phyloP scores from a whole-genome alignment of 2,329 filamentous ascomycete species.

The Sporothrix sp. region DNA sequence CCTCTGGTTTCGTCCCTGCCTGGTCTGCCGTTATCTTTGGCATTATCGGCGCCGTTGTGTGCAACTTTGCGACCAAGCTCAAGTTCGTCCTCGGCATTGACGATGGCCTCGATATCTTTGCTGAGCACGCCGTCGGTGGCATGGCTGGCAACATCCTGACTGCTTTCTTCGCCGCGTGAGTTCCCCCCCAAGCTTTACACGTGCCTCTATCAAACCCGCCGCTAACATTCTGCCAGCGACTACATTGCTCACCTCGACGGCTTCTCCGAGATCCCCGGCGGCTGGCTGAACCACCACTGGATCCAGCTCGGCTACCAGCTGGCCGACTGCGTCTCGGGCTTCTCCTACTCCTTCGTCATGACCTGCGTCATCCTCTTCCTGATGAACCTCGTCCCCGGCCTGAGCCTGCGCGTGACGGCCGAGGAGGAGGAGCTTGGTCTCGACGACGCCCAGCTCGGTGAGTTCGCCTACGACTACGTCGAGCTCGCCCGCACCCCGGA shows the following conservation, averaged over 20 bases:
- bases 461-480: conserved; percentile 93
- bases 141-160: conserved; percentile 71
- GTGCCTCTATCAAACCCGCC: too few species aligned
- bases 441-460: conserved; percentile 82
- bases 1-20: conserved; percentile 71
- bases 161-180: conserved; percentile 63
- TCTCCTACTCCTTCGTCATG: conserved; percentile 66
- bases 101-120: conserved; percentile 82
- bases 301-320: conserved; percentile 76
- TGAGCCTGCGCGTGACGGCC: conserved; percentile 63
- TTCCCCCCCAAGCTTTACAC: neutral
- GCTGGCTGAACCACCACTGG: conserved; percentile 79
- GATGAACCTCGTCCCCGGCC: conserved; percentile 67
- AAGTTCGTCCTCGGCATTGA: conserved; percentile 76
- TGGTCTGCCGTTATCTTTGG: conserved; percentile 80
- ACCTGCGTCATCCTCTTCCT: conserved; percentile 72
- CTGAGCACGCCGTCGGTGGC: conserved; percentile 70
- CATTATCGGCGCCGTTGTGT: conserved; percentile 62
- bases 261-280: conserved; percentile 54
- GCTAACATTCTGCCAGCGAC: conserved; percentile 31
- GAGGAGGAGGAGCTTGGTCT: conserved; percentile 78
- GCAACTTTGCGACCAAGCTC: conserved; percentile 86
- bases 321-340: conserved; percentile 68
- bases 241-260: conserved; percentile 78
- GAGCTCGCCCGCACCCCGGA: conserved; percentile 52